Percentiles rank a stretch among this genome's conserved stretches.
Conservation (phyloP, 352 stramenopile genomes). For the Blastocystis hominis region DNA sequence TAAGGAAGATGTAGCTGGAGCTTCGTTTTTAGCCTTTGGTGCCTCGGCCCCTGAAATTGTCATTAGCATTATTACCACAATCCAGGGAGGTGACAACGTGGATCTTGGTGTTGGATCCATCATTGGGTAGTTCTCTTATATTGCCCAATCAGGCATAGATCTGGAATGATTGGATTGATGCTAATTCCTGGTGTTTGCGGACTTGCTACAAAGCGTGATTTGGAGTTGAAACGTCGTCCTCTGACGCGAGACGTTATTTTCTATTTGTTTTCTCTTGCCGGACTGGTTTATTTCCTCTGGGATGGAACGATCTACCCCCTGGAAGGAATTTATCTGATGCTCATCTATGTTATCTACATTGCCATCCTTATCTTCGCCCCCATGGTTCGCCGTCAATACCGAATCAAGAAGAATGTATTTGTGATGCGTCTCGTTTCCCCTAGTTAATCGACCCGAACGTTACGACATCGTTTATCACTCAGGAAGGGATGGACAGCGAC, state of each 20-base stretch:
- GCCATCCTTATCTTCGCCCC: slow-evolving; percentile 52
- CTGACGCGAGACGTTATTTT: slow-evolving; percentile 57
- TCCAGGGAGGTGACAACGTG: slow-evolving; percentile 52
- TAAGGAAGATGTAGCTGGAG: slow-evolving; percentile 56
- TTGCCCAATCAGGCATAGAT: not conserved
- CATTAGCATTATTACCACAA: slow-evolving; percentile 57
- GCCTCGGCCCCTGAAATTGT: slow-evolving; percentile 57
- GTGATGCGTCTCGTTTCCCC: not conserved
- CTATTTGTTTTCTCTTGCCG: slow-evolving; percentile 48
- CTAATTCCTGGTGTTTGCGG: slow-evolving; percentile 52
- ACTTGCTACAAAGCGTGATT: slow-evolving; percentile 9
- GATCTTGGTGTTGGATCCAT: slow-evolving; percentile 57
- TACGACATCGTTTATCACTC: slow-evolving; percentile 22
- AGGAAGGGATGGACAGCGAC: slow-evolving; percentile 29
- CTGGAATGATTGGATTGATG: slow-evolving; percentile 45
- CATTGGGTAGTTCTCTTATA: not conserved
- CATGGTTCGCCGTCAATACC: slow-evolving; percentile 42
- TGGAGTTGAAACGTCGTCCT: slow-evolving; percentile 57
- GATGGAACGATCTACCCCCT: slow-evolving; percentile 46
- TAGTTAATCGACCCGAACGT: slow-evolving; percentile 42
- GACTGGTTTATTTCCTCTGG: slow-evolving; percentile 42
- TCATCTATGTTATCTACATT: slow-evolving; percentile 49
- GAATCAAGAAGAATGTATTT: slow-evolving; percentile 13
- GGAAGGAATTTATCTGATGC: slow-evolving; percentile 34
- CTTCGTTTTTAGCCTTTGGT: slow-evolving; percentile 48